Evolutionary conservation across 2,329 filamentous ascomycete genomes (phyloP).

Genomic region (Ceratocystis colombiana): DNA sequence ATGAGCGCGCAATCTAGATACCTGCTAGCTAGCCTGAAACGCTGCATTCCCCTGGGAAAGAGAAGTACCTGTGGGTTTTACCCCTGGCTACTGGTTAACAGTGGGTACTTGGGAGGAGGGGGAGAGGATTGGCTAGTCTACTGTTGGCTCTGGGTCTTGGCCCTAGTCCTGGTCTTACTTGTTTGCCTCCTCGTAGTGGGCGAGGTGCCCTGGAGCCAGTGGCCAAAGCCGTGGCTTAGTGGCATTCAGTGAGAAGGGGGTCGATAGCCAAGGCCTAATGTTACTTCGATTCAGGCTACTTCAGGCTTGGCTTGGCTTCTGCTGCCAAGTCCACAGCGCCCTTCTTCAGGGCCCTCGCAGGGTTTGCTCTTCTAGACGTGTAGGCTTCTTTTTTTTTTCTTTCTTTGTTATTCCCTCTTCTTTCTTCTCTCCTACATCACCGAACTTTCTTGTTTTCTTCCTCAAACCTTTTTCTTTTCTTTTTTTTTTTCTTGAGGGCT

Average conservation of each 20-base stretch:
- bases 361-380: neutral
- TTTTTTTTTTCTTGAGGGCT: slow-evolving; percentile 10
- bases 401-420: slow-evolving; percentile 23
- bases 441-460: slow-evolving; percentile 26
- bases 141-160: too few relatives aligned
- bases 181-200: too few relatives aligned
- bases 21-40: neutral
- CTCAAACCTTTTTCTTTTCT: slow-evolving; percentile 13
- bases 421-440: slow-evolving; percentile 20
- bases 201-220: neutral
- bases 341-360: too few relatives aligned
- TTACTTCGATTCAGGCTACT: too few relatives aligned
- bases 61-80: neutral
- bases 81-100: slow-evolving; percentile 18
- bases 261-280: too few relatives aligned
- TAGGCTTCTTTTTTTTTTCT: slow-evolving; percentile 25
- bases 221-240: neutral
- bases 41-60: neutral
- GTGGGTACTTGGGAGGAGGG: neutral
- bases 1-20: slow-evolving; percentile 28
- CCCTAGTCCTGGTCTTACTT: too few relatives aligned
- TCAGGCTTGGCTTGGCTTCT: too few relatives aligned
- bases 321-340: too few relatives aligned
- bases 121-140: neutral
- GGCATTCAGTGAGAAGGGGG: neutral